Conservation (phyloP, 2,329 filamentous ascomycete genomes). For the Aureobasidium subglaciale region DNA sequence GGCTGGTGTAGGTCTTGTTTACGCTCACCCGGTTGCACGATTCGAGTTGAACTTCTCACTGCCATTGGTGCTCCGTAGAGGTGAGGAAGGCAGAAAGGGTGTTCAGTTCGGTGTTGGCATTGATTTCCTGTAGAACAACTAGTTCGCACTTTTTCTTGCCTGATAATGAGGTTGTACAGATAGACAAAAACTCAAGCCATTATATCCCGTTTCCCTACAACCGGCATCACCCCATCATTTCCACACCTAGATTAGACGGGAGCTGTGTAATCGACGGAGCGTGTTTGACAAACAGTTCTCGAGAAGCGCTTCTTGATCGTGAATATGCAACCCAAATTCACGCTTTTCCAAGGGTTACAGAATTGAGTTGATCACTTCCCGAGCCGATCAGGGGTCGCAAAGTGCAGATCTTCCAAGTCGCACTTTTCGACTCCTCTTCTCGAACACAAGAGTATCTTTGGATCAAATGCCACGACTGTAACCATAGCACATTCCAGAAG, state of each 20-base stretch:
- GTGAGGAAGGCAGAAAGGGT: constrained; percentile 85
- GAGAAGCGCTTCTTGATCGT: not conserved
- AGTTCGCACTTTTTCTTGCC: not conserved
- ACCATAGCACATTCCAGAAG: not conserved
- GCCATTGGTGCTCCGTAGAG: constrained; percentile 71
- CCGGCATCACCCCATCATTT: no score
- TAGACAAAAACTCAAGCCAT: constrained; percentile 5
- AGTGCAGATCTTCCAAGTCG: constrained; percentile 1
- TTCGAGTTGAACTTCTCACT: constrained; percentile 96
- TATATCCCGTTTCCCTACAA: not conserved
- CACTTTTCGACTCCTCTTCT: not conserved
- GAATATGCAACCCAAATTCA: not conserved
- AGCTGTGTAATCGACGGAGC: not conserved
- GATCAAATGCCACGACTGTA: not conserved
- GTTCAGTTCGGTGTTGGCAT: constrained; percentile 94
- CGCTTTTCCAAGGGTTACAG: not conserved
- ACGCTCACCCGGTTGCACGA: constrained; percentile 84
- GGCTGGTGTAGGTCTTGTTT: constrained; percentile 84
- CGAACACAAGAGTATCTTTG: not conserved
- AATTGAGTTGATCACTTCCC: not conserved
- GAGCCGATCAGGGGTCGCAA: no score
- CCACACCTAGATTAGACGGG: no score
- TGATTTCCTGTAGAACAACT: constrained; percentile 67
- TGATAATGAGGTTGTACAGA: constrained; percentile 10
- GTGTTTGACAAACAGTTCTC: not conserved